Percentiles rank a stretch among this genome's conserved stretches.
Evolutionary conservation across 2,329 filamentous ascomycete species (phyloP).

Genomic region (Aspergillus hiratsukae): DNA sequence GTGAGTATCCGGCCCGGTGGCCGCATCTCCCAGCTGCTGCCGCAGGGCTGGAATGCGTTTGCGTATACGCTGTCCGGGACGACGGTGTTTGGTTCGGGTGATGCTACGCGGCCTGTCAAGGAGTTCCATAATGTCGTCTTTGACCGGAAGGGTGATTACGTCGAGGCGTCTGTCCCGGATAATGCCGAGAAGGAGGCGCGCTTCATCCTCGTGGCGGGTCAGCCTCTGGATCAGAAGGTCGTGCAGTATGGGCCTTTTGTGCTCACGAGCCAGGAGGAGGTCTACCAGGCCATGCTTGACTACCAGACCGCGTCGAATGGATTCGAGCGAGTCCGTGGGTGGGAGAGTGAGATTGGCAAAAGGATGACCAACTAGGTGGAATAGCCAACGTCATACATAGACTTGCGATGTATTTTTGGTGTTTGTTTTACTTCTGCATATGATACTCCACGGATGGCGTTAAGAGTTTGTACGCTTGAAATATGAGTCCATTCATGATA

Average conservation of each 20-base stretch:
- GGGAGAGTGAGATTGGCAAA: constrained; percentile 85
- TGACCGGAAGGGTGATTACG: constrained; percentile 68
- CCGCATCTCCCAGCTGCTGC: constrained; percentile 68
- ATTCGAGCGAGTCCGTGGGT: constrained; percentile 73
- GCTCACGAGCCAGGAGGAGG: constrained; percentile 65
- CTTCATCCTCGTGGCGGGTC: constrained; percentile 67
- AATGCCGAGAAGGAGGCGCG: constrained; percentile 54
- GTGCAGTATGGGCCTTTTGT: constrained; percentile 86
- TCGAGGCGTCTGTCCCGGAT: constrained; percentile 66
- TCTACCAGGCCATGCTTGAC: constrained; percentile 72
- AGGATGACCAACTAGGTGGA: constrained; percentile 49
- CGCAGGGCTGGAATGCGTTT: constrained; percentile 83
- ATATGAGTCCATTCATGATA: neutral
- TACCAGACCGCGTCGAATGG: constrained; percentile 70
- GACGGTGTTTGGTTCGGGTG: constrained; percentile 55
- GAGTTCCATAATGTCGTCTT: constrained; percentile 90
- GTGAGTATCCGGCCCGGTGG: constrained; percentile 76
- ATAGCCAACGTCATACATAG: neutral
- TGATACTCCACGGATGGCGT: constrained; percentile 2
- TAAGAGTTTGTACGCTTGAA: neutral
- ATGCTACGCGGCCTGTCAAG: constrained; percentile 24
- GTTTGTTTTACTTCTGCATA: neutral
- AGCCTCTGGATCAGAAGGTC: constrained; percentile 73
- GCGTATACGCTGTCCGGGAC: constrained; percentile 77
- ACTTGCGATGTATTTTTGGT: neutral